Base-by-base conservation (phyloP, 257 asterid species). In the Plantago major region DNA sequence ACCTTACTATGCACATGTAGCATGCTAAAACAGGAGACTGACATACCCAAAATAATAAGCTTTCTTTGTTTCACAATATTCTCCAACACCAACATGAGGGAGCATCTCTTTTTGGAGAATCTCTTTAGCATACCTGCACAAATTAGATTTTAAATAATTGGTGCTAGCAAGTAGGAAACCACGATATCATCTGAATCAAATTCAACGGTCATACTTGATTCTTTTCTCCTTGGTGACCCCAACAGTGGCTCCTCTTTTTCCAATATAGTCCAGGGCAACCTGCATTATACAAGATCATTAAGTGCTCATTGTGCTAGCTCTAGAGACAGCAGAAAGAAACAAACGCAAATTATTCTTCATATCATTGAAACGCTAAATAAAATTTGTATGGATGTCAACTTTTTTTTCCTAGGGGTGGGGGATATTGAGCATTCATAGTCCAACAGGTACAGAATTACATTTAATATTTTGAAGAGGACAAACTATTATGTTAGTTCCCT, bases 41-140 rank as follows among this genome's bases (percentile, higher is more conserved):
- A 46, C 88, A 62, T 71, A 89, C 99, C 99, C 97, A 73, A 86
- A 92, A 78, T 82, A 92, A 71, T 89, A 92, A 51, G 97, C 99
- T 71, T 92, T 92, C 80, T 84, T 92, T 10, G 99, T 92, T 81
- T 89, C 97, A 63, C 99, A 92, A 63, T 77, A 80, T 68, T 92
- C 99, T 50, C 89, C 93, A 58, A 89, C 81, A 9, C 99, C 99
- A 73, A 92, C 99, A 73, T 92, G 99, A 66, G 97, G 99, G 74
- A 92, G 99, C 97, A 92, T 89, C 78, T 92, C 97, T 73, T 84
- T 92, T 67, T 92, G 96, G 66, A 92, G 97, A 63, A 92, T 92
- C 68, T 92, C 99, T 59, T 71, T 89, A 30, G 99, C 99, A 74
- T 92, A 89, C 85, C 99, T 92, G 73, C 67, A 76, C 3, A 67